A percentile compares a stretch with the other conserved stretches of the same genome.
Evolutionary conservation across 441 rosid species (phyloP).

Genomic region (Populus hybrid): DNA sequence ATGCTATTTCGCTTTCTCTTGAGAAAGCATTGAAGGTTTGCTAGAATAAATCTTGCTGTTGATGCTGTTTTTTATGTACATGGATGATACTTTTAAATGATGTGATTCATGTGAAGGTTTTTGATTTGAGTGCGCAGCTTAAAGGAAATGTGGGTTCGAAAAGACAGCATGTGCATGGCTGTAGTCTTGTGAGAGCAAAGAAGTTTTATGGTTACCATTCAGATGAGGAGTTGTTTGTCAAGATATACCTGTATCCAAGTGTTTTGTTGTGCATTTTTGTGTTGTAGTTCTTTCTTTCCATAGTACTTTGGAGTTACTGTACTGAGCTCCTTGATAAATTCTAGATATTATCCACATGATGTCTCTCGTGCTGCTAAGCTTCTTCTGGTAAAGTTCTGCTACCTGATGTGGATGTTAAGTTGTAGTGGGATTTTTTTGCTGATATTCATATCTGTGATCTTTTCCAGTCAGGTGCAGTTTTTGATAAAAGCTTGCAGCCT

Average conservation of each 20-base stretch:
- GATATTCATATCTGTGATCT: not conserved
- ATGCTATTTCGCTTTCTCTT: slow-evolving; percentile 53
- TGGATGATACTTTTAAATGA: not conserved
- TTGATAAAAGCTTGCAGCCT: slow-evolving; percentile 81
- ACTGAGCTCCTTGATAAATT: slow-evolving; percentile 44
- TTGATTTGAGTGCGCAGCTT: slow-evolving; percentile 48
- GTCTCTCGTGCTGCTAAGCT: slow-evolving; percentile 78
- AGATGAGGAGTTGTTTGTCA: slow-evolving; percentile 82
- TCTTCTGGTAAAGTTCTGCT: slow-evolving; percentile 60
- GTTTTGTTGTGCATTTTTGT: not conserved
- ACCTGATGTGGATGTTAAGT: slow-evolving; percentile 1
- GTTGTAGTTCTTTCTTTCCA: not conserved
- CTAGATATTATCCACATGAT: slow-evolving; percentile 88
- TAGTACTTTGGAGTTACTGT: slow-evolving; percentile 5
- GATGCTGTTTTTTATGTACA: not conserved
- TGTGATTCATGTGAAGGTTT: slow-evolving; percentile 12
- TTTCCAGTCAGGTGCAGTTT: slow-evolving; percentile 73
- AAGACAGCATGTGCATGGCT: slow-evolving; percentile 86
- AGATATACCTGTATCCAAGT: slow-evolving; percentile 85
- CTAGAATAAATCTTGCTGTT: slow-evolving; percentile 1
- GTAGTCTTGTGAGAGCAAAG: slow-evolving; percentile 79
- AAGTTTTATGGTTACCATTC: slow-evolving; percentile 87
- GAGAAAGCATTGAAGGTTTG: slow-evolving; percentile 90
- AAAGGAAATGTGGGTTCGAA: slow-evolving; percentile 66
- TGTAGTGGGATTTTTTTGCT: slow-evolving; percentile 1